Percentiles rank a stretch among this genome's conserved stretches.
phyloP scores from a whole-genome alignment of 2,329 filamentous ascomycete genomes.

The Arthrobotrys conoides region DNA sequence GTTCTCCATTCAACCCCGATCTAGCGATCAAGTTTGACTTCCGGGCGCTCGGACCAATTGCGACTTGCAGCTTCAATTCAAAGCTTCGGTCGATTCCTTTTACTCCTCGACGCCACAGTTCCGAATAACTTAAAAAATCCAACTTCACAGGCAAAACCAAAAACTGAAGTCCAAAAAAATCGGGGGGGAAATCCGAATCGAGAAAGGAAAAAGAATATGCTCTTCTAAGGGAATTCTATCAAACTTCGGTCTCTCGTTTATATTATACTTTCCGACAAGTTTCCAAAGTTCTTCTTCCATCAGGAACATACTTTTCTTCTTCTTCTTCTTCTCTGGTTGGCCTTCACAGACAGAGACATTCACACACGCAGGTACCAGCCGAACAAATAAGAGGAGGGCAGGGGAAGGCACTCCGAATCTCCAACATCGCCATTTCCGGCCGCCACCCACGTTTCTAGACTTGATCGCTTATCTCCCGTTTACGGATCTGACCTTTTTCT shows the following conservation, averaged over 20 bases:
- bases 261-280: constrained; percentile 39
- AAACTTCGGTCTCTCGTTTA: constrained; percentile 32
- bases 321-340: neutral
- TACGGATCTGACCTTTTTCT: constrained; percentile 49
- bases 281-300: constrained; percentile 15
- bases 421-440: constrained; percentile 60
- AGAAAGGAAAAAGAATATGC: constrained; percentile 25
- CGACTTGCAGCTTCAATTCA: neutral
- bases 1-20: constrained; percentile 1
- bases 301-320: constrained; percentile 19
- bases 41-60: constrained; percentile 8
- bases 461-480: constrained; percentile 58
- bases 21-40: constrained; percentile 6
- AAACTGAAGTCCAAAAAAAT: neutral
- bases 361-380: constrained; percentile 19
- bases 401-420: constrained; percentile 27
- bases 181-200: neutral
- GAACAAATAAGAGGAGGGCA: constrained; percentile 8
- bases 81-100: neutral
- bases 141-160: neutral
- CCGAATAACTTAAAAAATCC: constrained; percentile 14
- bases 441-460: constrained; percentile 60
- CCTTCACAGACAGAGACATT: constrained; percentile 6
- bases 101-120: constrained; percentile 8
- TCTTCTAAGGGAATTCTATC: constrained; percentile 1